phyloP scores from a whole-genome alignment of 495 filamentous ascomycete species.

The Chaetomium cochliodes region DNA sequence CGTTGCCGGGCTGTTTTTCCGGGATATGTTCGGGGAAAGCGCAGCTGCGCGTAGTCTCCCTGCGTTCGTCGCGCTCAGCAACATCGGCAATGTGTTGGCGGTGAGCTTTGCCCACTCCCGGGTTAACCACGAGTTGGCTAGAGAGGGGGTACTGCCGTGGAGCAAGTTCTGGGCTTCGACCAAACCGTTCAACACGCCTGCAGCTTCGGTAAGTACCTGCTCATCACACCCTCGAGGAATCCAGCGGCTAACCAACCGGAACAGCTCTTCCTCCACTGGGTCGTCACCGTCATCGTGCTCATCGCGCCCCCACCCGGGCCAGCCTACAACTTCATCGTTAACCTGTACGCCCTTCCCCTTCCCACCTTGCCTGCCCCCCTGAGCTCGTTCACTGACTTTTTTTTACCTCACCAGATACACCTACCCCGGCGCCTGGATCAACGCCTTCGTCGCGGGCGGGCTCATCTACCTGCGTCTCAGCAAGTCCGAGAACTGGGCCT shows the following conservation, averaged over 20 bases:
- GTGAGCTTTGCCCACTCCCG: slow-evolving; percentile 56
- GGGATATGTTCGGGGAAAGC: slow-evolving; percentile 45
- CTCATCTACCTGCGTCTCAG: slow-evolving; percentile 50
- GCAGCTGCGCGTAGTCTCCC: slow-evolving; percentile 50
- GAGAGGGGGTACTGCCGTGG: slow-evolving; percentile 64
- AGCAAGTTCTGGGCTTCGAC: slow-evolving; percentile 49
- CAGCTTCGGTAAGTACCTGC: slow-evolving; percentile 41
- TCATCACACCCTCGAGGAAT: not conserved
- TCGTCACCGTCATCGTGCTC: slow-evolving; percentile 50
- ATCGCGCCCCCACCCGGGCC: slow-evolving; percentile 49
- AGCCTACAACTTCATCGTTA: slow-evolving; percentile 49
- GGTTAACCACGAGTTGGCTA: slow-evolving; percentile 67
- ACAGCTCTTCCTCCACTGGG: slow-evolving; percentile 51
- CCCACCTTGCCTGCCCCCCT: too few species aligned
- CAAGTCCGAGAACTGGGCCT: slow-evolving; percentile 45
- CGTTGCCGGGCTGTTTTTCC: slow-evolving; percentile 50
- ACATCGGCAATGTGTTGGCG: slow-evolving; percentile 58
- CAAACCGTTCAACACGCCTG: slow-evolving; percentile 39
- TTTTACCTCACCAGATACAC: slow-evolving; percentile 42
- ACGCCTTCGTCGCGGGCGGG: slow-evolving; percentile 49
- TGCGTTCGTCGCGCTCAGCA: slow-evolving; percentile 60
- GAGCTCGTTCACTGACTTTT: not conserved
- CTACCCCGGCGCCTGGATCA: slow-evolving; percentile 55
- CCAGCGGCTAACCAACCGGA: not conserved
- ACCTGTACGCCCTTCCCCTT: slow-evolving; percentile 35